Evolutionary conservation across 495 filamentous ascomycete genomes (phyloP).

Genomic region (Emericellopsis terricola): DNA sequence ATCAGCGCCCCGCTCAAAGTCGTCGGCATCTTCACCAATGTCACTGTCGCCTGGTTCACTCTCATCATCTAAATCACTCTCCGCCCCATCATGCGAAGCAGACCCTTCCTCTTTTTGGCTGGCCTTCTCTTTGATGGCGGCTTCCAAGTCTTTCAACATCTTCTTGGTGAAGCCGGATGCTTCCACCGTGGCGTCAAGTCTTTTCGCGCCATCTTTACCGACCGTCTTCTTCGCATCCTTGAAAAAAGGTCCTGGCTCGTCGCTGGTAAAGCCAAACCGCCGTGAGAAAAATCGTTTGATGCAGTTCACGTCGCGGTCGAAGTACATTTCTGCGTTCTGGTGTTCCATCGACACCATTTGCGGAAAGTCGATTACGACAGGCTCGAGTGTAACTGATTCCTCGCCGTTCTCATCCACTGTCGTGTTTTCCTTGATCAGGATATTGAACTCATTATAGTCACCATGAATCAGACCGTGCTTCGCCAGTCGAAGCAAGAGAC

Average conservation of each 20-base stretch:
- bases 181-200: constrained; percentile 75
- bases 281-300: constrained; percentile 84
- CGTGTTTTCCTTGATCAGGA: constrained; percentile 57
- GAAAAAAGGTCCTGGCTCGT: constrained; percentile 71
- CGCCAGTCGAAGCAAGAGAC: constrained; percentile 71
- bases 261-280: constrained; percentile 71
- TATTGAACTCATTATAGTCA: constrained; percentile 99
- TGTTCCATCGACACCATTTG: constrained; percentile 98
- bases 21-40: constrained; percentile 12
- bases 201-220: constrained; percentile 39
- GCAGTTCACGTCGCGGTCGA: constrained; percentile 85
- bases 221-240: constrained; percentile 63
- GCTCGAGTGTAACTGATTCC: constrained; percentile 25
- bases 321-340: constrained; percentile 81
- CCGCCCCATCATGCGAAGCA: constrained; percentile 8
- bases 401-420: constrained; percentile 8
- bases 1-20: constrained; percentile 5
- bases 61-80: constrained; percentile 18
- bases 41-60: constrained; percentile 16
- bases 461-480: constrained; percentile 84
- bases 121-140: constrained; percentile 57
- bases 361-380: constrained; percentile 90
- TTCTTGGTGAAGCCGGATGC: constrained; percentile 92
- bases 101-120: constrained; percentile 9
- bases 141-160: constrained; percentile 82